phyloP scores from a whole-genome alignment of 768 basidiomycete species.

The Nevesoporus exiguus region DNA sequence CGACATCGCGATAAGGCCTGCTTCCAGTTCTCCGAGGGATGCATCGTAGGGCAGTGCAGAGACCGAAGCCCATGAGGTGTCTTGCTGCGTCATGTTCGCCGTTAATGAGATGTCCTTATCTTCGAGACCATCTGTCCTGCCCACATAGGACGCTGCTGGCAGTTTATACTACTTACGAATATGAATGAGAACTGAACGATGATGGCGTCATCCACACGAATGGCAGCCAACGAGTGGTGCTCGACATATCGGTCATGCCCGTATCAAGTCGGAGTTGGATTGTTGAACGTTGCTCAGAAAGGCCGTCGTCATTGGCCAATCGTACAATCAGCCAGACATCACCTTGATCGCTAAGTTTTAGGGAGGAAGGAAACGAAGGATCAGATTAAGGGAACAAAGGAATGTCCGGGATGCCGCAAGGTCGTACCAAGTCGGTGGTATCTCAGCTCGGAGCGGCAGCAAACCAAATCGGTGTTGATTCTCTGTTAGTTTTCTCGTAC shows the following conservation, averaged over 20 bases:
- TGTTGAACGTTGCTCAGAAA: not conserved
- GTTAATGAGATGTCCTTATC: constrained; percentile 10
- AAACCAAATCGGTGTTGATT: constrained; percentile 11
- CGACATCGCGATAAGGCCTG: constrained; percentile 13
- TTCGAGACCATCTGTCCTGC: not conserved
- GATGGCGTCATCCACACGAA: constrained; percentile 13
- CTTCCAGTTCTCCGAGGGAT: constrained; percentile 19
- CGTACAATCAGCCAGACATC: constrained; percentile 2
- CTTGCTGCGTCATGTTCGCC: constrained; percentile 1
- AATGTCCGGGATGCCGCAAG: not conserved
- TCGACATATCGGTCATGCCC: constrained; percentile 8
- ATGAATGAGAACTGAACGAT: constrained; percentile 12
- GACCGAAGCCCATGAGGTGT: not conserved
- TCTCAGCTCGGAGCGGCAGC: not conserved
- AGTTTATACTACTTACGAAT: constrained; percentile 2
- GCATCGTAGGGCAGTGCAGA: constrained; percentile 3
- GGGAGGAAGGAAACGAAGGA: constrained; percentile 3
- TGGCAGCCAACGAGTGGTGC: not conserved
- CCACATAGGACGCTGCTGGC: not conserved
- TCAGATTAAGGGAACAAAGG: constrained; percentile 6
- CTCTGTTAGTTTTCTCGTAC: constrained; percentile 10
- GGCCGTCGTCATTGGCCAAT: constrained; percentile 5
- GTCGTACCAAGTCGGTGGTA: constrained; percentile 7
- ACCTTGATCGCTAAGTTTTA: constrained; percentile 1
- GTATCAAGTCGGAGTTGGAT: constrained; percentile 16